Evolutionary conservation across 192 early-diverging fungal genomes (phyloP), one percentile per base, ranked within the genome.

Genomic region (Coemansia sp.): DNA sequence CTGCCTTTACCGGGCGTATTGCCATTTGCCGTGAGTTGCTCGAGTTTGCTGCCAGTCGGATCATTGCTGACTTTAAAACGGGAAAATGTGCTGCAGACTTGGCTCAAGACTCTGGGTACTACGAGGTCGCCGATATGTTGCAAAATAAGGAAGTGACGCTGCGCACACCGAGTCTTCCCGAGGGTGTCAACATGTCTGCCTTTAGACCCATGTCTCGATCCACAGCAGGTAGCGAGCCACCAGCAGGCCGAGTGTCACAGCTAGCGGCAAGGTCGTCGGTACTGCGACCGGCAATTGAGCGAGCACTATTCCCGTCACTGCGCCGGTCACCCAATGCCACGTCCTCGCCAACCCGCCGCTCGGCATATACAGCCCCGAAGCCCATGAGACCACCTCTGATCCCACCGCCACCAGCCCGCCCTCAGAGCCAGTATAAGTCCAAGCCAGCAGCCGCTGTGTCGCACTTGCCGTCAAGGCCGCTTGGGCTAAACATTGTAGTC

Each of bases 1-100:
- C 78, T 0, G 78, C 78, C 2, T 80, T 69, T 24, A 71, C 78
- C 3, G 78, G 78, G 15, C 78, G 78, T 38, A 68, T 80, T 8
- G 78, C 73, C 8, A 80, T 80, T 3, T 80, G 78, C 43, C 78
- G 78, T 1, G 78, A 75, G 67, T 50, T 80, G 38, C 68, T 80
- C 4, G 78, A 80, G 44, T 67, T 29, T 20, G 47, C 32, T 22
- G 66, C 70, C 20, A 68, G 38, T 18, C 66, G 60, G 3, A 8
- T 18, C 5, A 34, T 65, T 12, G 39, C 37, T 3, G 73, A 75
- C 16, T 60, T 53, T 12, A 49, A 20, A 11, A 45, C 58, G 0
- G 61, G 66, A 4, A 68, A 60, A 41, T 29, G 63, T 27, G 78
- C 78, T 2, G 70, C 56, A 2, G 73, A 75, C 12, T 49, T 75